Percentiles rank a stretch among this genome's conserved stretches.
Conservation (phyloP, 495 filamentous ascomycete species). For the Chaetomidium leptoderma region DNA sequence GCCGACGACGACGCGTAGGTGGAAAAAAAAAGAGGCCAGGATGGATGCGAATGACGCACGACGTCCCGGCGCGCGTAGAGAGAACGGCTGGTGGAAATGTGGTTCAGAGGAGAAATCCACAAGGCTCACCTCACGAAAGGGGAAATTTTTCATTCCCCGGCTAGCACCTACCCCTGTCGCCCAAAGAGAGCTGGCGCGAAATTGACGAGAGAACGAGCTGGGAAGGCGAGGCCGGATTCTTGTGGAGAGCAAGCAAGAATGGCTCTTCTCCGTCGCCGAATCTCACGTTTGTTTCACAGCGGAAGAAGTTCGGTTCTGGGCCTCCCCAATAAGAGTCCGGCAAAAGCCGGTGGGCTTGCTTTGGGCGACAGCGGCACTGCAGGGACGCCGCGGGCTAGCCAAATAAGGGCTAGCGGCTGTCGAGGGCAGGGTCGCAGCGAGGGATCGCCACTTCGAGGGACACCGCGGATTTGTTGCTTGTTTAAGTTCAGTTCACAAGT, state of each 20-base stretch:
- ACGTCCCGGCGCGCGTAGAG: neutral
- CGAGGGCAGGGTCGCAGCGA: neutral
- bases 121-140: constrained; percentile 15
- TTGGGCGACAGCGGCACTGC: neutral
- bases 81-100: neutral
- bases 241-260: constrained; percentile 17
- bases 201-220: constrained; percentile 5
- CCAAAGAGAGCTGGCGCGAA: constrained; percentile 6
- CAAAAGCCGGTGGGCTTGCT: neutral
- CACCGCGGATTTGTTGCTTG: neutral
- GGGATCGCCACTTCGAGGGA: constrained; percentile 1
- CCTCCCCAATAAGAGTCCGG: constrained; percentile 2
- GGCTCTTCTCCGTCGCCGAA: constrained; percentile 4
- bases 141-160: neutral
- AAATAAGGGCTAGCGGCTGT: neutral
- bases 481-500: too few species aligned
- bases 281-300: neutral
- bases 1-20: neutral
- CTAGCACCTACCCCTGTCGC: constrained; percentile 5
- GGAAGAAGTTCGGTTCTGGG: constrained; percentile 11
- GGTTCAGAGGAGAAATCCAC: constrained; percentile 16
- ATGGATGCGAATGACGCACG: constrained; percentile 10
- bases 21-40: constrained; percentile 18
- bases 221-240: constrained; percentile 13
- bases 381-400: neutral